These are phyloP conservation scores for Pachysandra terminalis DNA, from an alignment of 164 flowering plant genomes.

Conservation along the genomic window DNA sequence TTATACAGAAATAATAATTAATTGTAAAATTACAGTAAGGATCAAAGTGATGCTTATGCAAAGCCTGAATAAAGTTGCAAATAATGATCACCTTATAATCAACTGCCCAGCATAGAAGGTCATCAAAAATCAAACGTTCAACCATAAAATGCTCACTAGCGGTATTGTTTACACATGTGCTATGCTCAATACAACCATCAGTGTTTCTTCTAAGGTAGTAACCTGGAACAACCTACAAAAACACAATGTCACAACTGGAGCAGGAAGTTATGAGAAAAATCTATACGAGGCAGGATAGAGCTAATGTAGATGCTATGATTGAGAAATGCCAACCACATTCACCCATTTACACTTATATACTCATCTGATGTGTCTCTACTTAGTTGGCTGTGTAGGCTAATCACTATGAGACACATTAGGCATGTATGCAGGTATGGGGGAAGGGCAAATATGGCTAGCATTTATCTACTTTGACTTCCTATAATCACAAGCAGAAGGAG, in stretches of 20 bases:
- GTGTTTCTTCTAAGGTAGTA: constrained; percentile 77
- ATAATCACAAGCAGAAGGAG: not conserved
- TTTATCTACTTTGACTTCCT: not conserved
- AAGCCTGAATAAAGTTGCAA: not conserved
- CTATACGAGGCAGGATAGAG: not conserved
- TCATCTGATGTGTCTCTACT: no score
- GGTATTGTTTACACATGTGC: constrained; percentile 83
- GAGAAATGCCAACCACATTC: no score
- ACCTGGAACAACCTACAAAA: constrained; percentile 89
- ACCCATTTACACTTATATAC: no score
- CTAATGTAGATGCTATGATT: no score
- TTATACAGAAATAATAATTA: no score
- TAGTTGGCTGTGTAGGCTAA: no score
- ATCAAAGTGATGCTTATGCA: not conserved
- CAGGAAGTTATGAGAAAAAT: constrained; percentile 2
- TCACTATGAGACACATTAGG: no score
- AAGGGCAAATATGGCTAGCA: not conserved
- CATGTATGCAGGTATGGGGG: no score
- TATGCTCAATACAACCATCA: constrained; percentile 82
- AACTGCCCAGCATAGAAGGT: constrained; percentile 77
- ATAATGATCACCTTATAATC: constrained; percentile 64
- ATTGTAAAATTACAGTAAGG: no score
- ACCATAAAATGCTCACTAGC: constrained; percentile 98
- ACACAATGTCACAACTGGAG: constrained; percentile 11
- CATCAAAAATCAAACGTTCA: constrained; percentile 83